These are phyloP conservation scores for Trametes maxima DNA, from an alignment of 768 basidiomycete species.

Conservation along the genomic window DNA sequence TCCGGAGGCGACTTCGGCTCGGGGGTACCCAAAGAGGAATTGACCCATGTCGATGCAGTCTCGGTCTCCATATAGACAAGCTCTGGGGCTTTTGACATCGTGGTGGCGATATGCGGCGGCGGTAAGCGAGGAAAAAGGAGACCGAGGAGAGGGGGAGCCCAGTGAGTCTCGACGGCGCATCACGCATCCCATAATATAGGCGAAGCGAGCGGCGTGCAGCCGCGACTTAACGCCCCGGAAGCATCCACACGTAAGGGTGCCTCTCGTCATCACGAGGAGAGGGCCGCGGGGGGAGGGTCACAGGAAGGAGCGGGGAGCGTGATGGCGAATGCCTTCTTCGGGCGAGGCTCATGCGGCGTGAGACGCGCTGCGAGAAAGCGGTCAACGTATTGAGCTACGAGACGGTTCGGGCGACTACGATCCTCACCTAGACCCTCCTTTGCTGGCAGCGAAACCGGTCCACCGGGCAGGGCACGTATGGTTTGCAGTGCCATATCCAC, in stretches of 20 bases:
- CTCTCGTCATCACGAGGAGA: not conserved
- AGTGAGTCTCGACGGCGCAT: not conserved
- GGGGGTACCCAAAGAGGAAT: not conserved
- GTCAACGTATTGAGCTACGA: not conserved
- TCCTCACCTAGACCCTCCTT: not conserved
- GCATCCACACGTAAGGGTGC: not conserved
- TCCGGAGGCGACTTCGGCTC: not conserved
- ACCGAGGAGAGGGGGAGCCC: not conserved
- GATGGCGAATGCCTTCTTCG: not conserved
- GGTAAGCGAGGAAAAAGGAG: too few species aligned
- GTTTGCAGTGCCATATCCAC: not conserved
- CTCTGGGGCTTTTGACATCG: not conserved
- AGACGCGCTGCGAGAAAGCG: not conserved
- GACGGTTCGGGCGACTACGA: not conserved
- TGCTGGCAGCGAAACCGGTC: not conserved
- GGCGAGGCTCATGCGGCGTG: not conserved
- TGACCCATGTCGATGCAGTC: not conserved
- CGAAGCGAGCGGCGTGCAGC: not conserved
- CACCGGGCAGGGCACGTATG: not conserved
- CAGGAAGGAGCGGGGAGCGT: not conserved
- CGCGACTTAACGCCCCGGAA: not conserved
- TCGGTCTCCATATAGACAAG: not conserved
- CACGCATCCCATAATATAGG: not conserved
- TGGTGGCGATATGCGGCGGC: not conserved
- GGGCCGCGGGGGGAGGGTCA: not conserved